Percentiles rank a stretch among this genome's conserved stretches.
Evolutionary conservation across 176 grass and related monocot genomes (phyloP).

Genomic region (Lolium perenne): DNA sequence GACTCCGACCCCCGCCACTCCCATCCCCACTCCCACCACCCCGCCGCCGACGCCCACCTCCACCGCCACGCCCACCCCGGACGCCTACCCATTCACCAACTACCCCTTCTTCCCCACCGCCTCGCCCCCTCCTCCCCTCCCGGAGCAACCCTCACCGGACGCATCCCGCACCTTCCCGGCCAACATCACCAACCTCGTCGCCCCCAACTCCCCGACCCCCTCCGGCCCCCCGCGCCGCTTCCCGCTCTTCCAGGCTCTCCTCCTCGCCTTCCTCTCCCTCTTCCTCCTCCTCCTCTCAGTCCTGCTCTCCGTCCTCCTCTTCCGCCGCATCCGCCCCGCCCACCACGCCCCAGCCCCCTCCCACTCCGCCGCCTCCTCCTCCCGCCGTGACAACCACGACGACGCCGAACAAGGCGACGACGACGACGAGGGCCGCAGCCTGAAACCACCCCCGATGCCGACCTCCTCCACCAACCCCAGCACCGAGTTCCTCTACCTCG

Average conservation of each 20-base stretch:
- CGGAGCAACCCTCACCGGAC: background rate
- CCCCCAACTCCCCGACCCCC: slow-evolving; percentile 10
- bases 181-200: slow-evolving; percentile 58
- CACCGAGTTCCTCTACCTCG: slow-evolving; percentile 73
- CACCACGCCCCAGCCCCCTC: background rate
- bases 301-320: slow-evolving; percentile 54
- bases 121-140: background rate
- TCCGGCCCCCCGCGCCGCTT: slow-evolving; percentile 7
- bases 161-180: slow-evolving; percentile 52
- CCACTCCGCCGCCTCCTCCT: background rate
- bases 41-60: slow-evolving; percentile 9
- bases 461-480: slow-evolving; percentile 60
- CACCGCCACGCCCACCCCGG: slow-evolving; percentile 29
- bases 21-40: background rate
- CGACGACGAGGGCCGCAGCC: slow-evolving; percentile 58
- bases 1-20: background rate
- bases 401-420: background rate
- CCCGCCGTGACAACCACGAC: background rate
- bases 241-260: slow-evolving; percentile 56
- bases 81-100: slow-evolving; percentile 52
- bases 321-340: slow-evolving; percentile 41
- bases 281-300: slow-evolving; percentile 53
- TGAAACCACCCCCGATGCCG: slow-evolving; percentile 65
- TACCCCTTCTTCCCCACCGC: slow-evolving; percentile 55
- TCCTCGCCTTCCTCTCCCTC: slow-evolving; percentile 53